Evolutionary conservation across 2,329 filamentous ascomycete genomes (phyloP).

Genomic region (Sodiomyces alkalinus): DNA sequence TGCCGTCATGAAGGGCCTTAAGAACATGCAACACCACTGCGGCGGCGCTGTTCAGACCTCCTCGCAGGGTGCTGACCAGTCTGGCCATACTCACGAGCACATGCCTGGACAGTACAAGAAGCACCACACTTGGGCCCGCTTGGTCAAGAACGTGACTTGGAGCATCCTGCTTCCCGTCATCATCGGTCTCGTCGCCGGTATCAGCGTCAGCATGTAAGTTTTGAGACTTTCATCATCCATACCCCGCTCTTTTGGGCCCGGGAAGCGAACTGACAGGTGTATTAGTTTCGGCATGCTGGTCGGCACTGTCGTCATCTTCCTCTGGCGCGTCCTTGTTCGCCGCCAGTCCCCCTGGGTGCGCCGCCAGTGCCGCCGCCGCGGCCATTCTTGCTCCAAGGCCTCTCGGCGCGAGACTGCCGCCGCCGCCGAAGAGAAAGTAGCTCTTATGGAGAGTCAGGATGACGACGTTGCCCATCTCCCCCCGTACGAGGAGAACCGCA

Average conservation of each 20-base stretch:
- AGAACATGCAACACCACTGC: conserved; percentile 21
- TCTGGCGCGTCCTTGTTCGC: conserved; percentile 38
- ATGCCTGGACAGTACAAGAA: conserved; percentile 10
- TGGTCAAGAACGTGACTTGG: conserved; percentile 39
- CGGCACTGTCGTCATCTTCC: conserved; percentile 43
- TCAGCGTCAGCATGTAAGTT: conserved; percentile 48
- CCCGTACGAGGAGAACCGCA: conserved; percentile 10
- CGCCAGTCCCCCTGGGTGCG: conserved; percentile 18
- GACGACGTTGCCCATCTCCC: conserved; percentile 14
- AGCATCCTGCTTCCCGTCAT: conserved; percentile 53
- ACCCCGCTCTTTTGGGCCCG: not conserved
- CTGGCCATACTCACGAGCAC: conserved; percentile 16
- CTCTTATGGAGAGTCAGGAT: conserved; percentile 25
- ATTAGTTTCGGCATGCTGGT: conserved; percentile 47
- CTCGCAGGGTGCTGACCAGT: conserved; percentile 8
- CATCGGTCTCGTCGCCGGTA: conserved; percentile 53
- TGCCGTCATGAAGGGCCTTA: conserved; percentile 23
- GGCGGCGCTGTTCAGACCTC: conserved; percentile 7
- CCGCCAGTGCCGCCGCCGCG: conserved; percentile 15
- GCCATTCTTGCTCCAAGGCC: conserved; percentile 17
- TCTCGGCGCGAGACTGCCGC: conserved; percentile 18
- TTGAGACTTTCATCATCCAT: not conserved
- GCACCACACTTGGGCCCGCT: conserved; percentile 25
- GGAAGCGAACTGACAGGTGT: conserved; percentile 1
- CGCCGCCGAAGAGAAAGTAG: conserved; percentile 31